These are phyloP conservation scores for Tulasnella calospora DNA, from an alignment of 768 basidiomycete species.

Conservation along the genomic window DNA sequence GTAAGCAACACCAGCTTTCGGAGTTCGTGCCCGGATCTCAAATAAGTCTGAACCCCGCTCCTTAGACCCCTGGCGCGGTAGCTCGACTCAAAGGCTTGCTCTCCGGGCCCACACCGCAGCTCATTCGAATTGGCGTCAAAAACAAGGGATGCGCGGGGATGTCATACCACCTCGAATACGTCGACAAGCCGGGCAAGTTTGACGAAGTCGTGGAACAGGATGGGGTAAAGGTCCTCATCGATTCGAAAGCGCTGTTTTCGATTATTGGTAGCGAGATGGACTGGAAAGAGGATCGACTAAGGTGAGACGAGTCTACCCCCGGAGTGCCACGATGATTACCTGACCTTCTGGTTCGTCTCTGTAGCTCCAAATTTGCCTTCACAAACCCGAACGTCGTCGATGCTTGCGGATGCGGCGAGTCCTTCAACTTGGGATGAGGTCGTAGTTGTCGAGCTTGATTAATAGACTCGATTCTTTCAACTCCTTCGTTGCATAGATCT, in stretches of 20 bases:
- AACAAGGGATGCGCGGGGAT: slow-evolving; percentile 97
- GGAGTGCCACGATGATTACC: background rate
- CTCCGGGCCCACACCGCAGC: slow-evolving; percentile 78
- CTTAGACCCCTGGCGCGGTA: slow-evolving; percentile 75
- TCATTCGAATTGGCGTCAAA: slow-evolving; percentile 90
- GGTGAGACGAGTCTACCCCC: slow-evolving; percentile 46
- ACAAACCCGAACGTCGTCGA: slow-evolving; percentile 93
- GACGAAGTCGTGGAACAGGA: slow-evolving; percentile 97
- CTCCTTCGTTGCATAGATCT: background rate
- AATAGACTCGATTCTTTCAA: background rate
- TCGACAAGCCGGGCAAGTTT: slow-evolving; percentile 81
- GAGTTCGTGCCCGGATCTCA: slow-evolving; percentile 5
- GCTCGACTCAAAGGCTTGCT: slow-evolving; percentile 65
- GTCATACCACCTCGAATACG: slow-evolving; percentile 83
- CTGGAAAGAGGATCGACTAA: slow-evolving; percentile 89
- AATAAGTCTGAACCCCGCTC: slow-evolving; percentile 21
- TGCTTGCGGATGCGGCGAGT: slow-evolving; percentile 92
- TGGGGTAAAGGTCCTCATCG: slow-evolving; percentile 87
- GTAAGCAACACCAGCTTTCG: slow-evolving; percentile 41
- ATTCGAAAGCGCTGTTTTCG: slow-evolving; percentile 93
- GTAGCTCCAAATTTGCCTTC: slow-evolving; percentile 73
- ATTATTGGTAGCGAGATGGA: slow-evolving; percentile 99
- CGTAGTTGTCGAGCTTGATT: background rate
- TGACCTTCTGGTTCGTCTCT: slow-evolving; percentile 5
- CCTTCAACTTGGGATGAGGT: slow-evolving; percentile 47